Evolutionary conservation across 176 grass and related monocot species (phyloP).

Genomic region (Urochloa ruziziensis): DNA sequence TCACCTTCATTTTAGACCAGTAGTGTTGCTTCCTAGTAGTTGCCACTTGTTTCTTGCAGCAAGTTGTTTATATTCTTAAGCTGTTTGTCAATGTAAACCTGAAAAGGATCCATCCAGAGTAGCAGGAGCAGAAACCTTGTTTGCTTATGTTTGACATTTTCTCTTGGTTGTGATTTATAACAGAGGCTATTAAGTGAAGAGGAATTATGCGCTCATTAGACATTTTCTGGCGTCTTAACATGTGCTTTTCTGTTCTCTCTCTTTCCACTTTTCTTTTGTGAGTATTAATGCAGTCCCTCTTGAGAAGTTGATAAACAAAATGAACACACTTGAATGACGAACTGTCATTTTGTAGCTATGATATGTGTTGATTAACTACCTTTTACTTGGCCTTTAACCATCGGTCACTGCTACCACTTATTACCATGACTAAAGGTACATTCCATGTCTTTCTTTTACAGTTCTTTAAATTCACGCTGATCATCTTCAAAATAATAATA

Average conservation of each 20-base stretch:
- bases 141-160: background rate
- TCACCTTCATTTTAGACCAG: background rate
- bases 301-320: background rate
- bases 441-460: background rate
- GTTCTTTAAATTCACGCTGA: background rate
- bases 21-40: background rate
- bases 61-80: conserved; percentile 3
- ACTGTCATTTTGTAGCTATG: background rate
- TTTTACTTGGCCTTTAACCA: background rate
- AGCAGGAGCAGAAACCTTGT: background rate
- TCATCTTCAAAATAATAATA: too few relatives aligned
- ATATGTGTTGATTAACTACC: background rate
- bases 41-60: background rate
- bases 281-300: background rate
- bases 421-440: background rate
- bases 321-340: background rate
- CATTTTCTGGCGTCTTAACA: background rate
- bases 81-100: background rate
- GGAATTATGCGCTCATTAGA: background rate
- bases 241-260: background rate
- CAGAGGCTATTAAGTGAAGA: background rate
- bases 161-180: background rate
- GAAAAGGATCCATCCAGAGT: background rate
- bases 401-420: background rate
- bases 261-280: background rate